These are phyloP conservation scores for Suillus lakei DNA, from an alignment of 768 basidiomycete species.

Conservation along the genomic window DNA sequence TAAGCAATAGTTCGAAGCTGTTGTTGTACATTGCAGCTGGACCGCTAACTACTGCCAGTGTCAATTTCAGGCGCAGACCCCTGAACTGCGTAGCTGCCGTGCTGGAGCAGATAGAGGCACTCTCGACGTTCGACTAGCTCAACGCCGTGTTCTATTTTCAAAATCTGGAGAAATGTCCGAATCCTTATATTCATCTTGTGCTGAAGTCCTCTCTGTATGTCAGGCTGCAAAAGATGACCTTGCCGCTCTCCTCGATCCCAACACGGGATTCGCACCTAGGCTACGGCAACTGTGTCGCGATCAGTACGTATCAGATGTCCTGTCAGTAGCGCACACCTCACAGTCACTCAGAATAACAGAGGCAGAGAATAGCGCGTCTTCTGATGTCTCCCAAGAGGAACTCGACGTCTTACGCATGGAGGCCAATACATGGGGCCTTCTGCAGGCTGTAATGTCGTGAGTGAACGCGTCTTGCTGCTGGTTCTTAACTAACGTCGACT, in stretches of 20 bases:
- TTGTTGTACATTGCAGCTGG: too few species aligned
- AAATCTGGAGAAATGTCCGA: slow-evolving; percentile 28
- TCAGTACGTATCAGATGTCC: slow-evolving; percentile 48
- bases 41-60: not conserved
- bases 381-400: slow-evolving; percentile 50
- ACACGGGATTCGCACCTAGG: slow-evolving; percentile 72
- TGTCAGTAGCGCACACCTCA: not conserved
- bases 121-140: not conserved
- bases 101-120: not conserved
- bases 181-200: slow-evolving; percentile 64
- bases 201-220: slow-evolving; percentile 65
- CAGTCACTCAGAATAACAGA: slow-evolving; percentile 53
- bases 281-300: slow-evolving; percentile 56
- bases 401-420: slow-evolving; percentile 71
- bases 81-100: not conserved
- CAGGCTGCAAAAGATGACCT: slow-evolving; percentile 63
- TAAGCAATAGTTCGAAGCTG: too few species aligned
- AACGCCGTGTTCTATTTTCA: not conserved
- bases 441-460: slow-evolving; percentile 80
- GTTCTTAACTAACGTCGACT: not conserved
- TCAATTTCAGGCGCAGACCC: not conserved
- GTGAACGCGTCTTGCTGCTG: slow-evolving; percentile 32
- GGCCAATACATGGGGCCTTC: slow-evolving; percentile 79
- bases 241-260: slow-evolving; percentile 63
- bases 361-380: slow-evolving; percentile 46